Evolutionary conservation across 306 rosid genomes (phyloP).

Genomic region (Prunus campanulata): DNA sequence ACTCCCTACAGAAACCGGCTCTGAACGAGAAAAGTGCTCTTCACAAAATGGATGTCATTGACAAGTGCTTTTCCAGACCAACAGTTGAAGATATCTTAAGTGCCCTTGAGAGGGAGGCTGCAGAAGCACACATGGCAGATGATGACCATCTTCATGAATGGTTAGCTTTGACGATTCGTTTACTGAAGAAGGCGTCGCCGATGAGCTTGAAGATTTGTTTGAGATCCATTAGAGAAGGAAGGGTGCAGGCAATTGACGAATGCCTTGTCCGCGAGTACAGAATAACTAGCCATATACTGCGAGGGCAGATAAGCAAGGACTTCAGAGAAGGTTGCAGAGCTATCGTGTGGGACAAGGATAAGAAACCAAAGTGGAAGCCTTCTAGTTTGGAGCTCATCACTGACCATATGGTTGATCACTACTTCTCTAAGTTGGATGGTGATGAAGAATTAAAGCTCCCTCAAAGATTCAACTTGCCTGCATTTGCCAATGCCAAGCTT

Average conservation of each 20-base stretch:
- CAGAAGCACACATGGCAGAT: conserved; percentile 29
- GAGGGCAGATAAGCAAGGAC: conserved; percentile 72
- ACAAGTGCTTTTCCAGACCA: conserved; percentile 68
- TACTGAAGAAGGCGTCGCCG: conserved; percentile 73
- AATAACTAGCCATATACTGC: conserved; percentile 62
- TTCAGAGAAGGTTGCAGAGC: conserved; percentile 88
- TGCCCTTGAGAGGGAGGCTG: conserved; percentile 60
- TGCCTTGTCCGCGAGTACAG: conserved; percentile 73
- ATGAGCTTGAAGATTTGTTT: conserved; percentile 71
- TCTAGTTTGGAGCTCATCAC: conserved; percentile 23
- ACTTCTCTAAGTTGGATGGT: conserved; percentile 26
- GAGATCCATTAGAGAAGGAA: conserved; percentile 77
- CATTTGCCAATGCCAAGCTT: conserved; percentile 62
- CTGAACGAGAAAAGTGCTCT: conserved; percentile 52
- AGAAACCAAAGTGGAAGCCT: conserved; percentile 59
- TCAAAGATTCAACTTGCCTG: conserved; percentile 54
- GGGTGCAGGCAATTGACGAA: conserved; percentile 65
- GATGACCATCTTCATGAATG: conserved; percentile 23
- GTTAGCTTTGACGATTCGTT: conserved; percentile 52
- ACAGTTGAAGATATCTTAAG: conserved; percentile 69
- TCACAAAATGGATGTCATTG: conserved; percentile 57
- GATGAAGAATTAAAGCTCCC: conserved; percentile 33
- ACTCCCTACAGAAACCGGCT: conserved; percentile 44
- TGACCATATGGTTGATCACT: conserved; percentile 20
- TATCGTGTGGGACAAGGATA: conserved; percentile 67